Evolutionary conservation across 257 asterid genomes (phyloP).

Genomic region (Nicotiana otophora): DNA sequence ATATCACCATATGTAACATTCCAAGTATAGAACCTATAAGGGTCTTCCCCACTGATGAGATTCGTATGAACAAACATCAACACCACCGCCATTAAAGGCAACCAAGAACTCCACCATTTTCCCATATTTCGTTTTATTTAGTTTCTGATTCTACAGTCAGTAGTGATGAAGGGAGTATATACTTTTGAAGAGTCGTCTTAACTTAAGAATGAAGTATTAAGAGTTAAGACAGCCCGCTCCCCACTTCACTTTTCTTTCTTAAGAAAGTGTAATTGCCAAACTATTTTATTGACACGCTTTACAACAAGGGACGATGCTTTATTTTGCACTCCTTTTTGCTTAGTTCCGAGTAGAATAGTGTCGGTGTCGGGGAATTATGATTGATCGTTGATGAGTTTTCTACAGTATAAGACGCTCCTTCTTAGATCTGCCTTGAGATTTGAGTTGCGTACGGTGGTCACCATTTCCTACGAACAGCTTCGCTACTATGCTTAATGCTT

Average conservation of each 20-base stretch:
- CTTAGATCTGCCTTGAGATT: not conserved
- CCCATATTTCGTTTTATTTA: too few relatives aligned
- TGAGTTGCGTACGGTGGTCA: not conserved
- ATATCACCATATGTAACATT: slow-evolving; percentile 40
- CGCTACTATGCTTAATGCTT: not conserved
- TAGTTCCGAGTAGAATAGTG: not conserved
- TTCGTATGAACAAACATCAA: not conserved
- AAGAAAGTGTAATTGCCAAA: too few relatives aligned
- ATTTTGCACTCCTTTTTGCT: not conserved
- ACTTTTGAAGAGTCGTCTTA: not conserved
- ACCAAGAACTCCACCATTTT: slow-evolving; percentile 11
- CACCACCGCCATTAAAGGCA: slow-evolving; percentile 8
- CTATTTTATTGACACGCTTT: not conserved
- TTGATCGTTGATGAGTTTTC: not conserved
- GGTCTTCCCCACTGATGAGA: slow-evolving; percentile 29
- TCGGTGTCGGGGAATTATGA: not conserved
- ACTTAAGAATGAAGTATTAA: not conserved
- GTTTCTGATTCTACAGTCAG: not conserved
- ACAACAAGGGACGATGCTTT: not conserved
- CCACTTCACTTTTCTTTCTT: not conserved
- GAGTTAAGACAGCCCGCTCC: not conserved
- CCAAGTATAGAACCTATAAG: slow-evolving; percentile 38
- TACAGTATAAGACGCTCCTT: too few relatives aligned
- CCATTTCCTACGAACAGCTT: not conserved
- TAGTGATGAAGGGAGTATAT: too few relatives aligned